Base-by-base conservation (phyloP, 306 rosid species). In the Alnus rubra region DNA sequence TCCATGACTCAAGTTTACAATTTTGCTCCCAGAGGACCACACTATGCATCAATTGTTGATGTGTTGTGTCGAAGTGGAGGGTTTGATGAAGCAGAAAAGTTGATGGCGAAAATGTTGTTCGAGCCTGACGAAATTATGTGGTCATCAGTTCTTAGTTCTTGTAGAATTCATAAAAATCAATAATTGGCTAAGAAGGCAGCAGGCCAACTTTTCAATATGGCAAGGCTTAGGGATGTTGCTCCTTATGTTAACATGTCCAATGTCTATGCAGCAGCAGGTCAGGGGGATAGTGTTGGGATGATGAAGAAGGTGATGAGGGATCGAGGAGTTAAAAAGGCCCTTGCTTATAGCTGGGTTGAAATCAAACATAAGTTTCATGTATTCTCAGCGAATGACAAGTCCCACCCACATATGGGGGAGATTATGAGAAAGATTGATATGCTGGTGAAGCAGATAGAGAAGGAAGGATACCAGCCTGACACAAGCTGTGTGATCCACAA, bases 271-370 rank as follows among this genome's bases (percentile, higher is more conserved):
- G 94, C 80, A 76, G 89, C 89, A 39, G 98, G 96, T 77, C 82
- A 90, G 79, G 92, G 98, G 98, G 97, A 95, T 54, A 87, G 78
- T 84, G 97, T 88, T 28, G 88, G 91, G 23, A 90, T 86, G 80
- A 89, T 93, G 80, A 93, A 87, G 93, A 91, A 87, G 79, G 98
- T 92, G 0, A 91, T 86, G 98, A 86, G 94, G 83, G 97, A 88
- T 58, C 82, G 98, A 80, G 96, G 98, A 75, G 74, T 93, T 33
- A 87, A 85, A 85, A 95, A 95, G 85, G 82, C 84, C 30, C 90
- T 91, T 33, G 98, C 94, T 12, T 86, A 84, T 69, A 95, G 98
- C 78, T 92, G 98, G 98, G 92, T 92, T 69, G 98, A 93, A 82
- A 84, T 91, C 71, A 80, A 90, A 69, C 94, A 89, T 62, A 82